Base-by-base conservation (phyloP, 2,329 filamentous ascomycete species). In the Furcasterigmium furcatum region DNA sequence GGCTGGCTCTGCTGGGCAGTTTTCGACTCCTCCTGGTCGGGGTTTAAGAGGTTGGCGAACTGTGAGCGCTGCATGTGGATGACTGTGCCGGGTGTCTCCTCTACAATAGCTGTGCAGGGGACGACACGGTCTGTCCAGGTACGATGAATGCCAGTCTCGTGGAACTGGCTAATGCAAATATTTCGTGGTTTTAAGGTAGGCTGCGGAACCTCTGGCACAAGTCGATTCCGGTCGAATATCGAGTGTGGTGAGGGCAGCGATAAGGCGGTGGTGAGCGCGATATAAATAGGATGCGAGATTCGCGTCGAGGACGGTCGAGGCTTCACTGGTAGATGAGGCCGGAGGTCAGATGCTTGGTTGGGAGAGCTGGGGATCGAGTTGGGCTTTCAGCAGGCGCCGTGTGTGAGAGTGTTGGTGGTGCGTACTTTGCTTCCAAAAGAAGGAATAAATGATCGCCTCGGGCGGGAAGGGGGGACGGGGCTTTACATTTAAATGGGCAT, bases 41-140 rank as follows among this genome's bases (percentile, higher is more conserved):
- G 84, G 62, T 88, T 88, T 61, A 89, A 79, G 14, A 43, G 29
- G 22, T 43, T 38, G n/a, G 29, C 41, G 41, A 43, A 43, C 60
- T 79, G 76, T 76, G 82, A 77, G 68, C 82, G 81, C 79, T 87
- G 84, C 85, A 89, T 88, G 78, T 85, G 9, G 36, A 39, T 8
- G 10, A 21, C 36, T 39, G 20, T 39, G 36, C n/a, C 34, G 34
- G 34, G 34, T 9, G 24, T 12, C 24, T 27, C 34, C 34, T 36
- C 5, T 16, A 36, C n/a, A 36, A 18, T 10, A 16, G 16, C n/a
- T 36, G 34, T 36, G 34, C 18, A 19, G 4, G 16, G n/a, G 34
- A 36, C 34, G 16, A 36, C 34, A 18, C 9, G 34, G 34, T 36
- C 34, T 16, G 16, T 36, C 34, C 34, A 18, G 34, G 9, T 7